Conservation (phyloP, 2,329 filamentous ascomycete species). For the Colletotrichum paranaense region DNA sequence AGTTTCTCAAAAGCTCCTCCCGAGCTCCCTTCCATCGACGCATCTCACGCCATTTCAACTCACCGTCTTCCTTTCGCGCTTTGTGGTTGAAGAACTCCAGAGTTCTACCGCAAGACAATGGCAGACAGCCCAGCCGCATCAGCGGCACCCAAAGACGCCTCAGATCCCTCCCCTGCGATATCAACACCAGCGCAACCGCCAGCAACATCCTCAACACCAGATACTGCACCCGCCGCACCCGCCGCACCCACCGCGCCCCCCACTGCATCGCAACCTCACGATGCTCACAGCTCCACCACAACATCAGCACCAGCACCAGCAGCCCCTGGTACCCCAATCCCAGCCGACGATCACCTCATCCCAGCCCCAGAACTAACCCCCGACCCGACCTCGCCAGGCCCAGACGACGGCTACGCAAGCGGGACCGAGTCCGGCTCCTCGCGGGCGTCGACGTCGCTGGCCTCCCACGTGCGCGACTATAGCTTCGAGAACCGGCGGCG, state of each 20-base stretch:
- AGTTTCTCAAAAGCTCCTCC: background rate
- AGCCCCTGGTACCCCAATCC: background rate
- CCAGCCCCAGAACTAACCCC: background rate
- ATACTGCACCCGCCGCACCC: background rate
- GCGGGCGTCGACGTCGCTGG: slow-evolving; percentile 40
- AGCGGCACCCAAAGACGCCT: background rate
- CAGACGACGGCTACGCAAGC: slow-evolving; percentile 30
- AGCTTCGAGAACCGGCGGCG: slow-evolving; percentile 54
- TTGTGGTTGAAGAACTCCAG: too few species aligned
- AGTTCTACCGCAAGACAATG: background rate
- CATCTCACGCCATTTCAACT: background rate
- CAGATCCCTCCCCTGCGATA: background rate
- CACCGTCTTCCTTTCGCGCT: background rate
- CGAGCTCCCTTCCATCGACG: background rate
- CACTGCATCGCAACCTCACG: background rate
- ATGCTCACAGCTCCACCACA: background rate
- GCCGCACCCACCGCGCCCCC: too few species aligned
- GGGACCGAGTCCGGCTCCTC: slow-evolving; percentile 39
- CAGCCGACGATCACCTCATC: background rate
- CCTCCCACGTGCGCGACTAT: slow-evolving; percentile 51
- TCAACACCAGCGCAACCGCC: too few species aligned
- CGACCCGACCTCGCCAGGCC: background rate
- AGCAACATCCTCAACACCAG: background rate
- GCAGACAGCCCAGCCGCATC: background rate
- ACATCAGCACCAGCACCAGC: too few species aligned